Percentiles rank a stretch among this genome's conserved stretches.
These are phyloP conservation scores for Lippia alba DNA, from an alignment of 305 asterid genomes.

Conservation along the genomic window DNA sequence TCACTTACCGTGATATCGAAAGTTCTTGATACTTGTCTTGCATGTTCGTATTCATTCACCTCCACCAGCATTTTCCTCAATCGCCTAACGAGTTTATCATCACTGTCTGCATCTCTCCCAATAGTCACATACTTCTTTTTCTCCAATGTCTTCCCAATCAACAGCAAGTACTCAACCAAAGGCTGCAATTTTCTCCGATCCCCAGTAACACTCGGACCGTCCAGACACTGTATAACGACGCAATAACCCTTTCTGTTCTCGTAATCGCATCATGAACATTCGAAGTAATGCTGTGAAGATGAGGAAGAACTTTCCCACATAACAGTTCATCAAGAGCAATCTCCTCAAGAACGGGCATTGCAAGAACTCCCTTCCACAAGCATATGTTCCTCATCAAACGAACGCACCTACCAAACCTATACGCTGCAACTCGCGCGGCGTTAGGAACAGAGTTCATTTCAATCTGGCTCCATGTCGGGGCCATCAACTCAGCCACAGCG, in stretches of 20 bases:
- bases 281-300: constrained; percentile 74
- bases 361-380: constrained; percentile 77
- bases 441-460: constrained; percentile 80
- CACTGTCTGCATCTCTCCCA: constrained; percentile 54
- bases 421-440: constrained; percentile 89
- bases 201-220: constrained; percentile 76
- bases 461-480: constrained; percentile 82
- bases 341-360: constrained; percentile 75
- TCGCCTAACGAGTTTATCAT: constrained; percentile 67
- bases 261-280: constrained; percentile 75
- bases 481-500: constrained; percentile 76
- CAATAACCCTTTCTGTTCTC: constrained; percentile 79
- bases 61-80: constrained; percentile 93
- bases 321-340: constrained; percentile 84
- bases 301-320: constrained; percentile 86
- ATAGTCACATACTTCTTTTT: constrained; percentile 48
- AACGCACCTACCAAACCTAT: constrained; percentile 81
- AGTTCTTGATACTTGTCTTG: constrained; percentile 68
- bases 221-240: constrained; percentile 84
- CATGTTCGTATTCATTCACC: constrained; percentile 82
- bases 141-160: constrained; percentile 71
- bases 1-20: constrained; percentile 68
- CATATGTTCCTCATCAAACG: constrained; percentile 88
- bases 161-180: too few species aligned
- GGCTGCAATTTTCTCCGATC: too few species aligned